A percentile compares a stretch with the other conserved stretches of the same genome.
These are phyloP conservation scores for Colletotrichum noveboracense DNA, from an alignment of 2,329 filamentous ascomycete species.

Conservation along the genomic window DNA sequence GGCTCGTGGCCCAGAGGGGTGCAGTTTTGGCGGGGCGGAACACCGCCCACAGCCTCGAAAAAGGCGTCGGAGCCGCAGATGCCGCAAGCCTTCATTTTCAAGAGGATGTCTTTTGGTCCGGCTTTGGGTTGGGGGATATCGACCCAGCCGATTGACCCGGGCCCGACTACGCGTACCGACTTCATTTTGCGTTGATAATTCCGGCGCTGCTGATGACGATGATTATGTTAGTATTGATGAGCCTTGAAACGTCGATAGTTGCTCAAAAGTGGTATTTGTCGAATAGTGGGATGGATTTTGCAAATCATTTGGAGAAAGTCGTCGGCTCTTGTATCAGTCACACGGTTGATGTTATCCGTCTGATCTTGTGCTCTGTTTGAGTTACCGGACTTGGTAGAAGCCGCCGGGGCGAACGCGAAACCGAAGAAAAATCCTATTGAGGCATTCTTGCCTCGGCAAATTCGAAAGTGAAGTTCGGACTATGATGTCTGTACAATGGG, in stretches of 20 bases:
- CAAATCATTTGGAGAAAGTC: not conserved
- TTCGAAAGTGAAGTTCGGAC: rapidly evolving
- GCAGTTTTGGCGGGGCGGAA: not conserved
- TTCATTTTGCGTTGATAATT: not conserved
- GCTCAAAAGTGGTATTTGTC: not conserved
- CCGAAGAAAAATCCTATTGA: not conserved
- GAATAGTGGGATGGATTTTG: rapidly evolving
- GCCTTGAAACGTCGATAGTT: not conserved
- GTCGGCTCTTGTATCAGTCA: not conserved
- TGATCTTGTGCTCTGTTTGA: not conserved
- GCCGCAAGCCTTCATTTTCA: not conserved
- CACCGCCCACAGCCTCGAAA: not conserved
- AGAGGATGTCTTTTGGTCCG: not conserved
- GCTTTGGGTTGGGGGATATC: not conserved
- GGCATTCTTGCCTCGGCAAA: not conserved
- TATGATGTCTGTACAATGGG: rapidly evolving
- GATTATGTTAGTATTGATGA: not conserved
- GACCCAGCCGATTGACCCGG: not conserved
- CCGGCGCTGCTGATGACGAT: rapidly evolving
- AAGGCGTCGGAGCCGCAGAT: constrained; percentile 1
- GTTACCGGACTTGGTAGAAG: not conserved
- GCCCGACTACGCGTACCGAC: not conserved
- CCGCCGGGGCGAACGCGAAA: not conserved
- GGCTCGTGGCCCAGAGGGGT: not conserved
- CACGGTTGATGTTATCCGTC: not conserved